Evolutionary conservation across 176 grass and related monocot species (phyloP).

Genomic region (Avena atlantica): DNA sequence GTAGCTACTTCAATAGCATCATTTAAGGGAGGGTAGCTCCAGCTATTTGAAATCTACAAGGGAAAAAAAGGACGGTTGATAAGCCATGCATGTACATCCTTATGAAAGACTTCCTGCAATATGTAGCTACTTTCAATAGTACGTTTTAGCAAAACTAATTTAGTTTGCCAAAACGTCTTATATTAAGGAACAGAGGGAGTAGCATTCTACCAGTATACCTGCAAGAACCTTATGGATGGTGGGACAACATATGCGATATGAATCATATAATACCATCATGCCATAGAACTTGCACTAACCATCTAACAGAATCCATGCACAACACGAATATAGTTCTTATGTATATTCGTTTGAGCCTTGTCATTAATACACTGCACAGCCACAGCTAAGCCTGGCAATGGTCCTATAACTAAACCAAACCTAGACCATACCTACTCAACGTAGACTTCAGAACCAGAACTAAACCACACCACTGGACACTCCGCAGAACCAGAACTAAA

Average conservation of each 20-base stretch:
- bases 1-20: slow-evolving; percentile 75
- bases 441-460: too few relatives aligned
- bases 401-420: too few relatives aligned
- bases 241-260: neutral
- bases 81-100: slow-evolving; percentile 32
- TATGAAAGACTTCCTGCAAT: slow-evolving; percentile 6
- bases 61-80: slow-evolving; percentile 31
- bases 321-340: neutral
- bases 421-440: too few relatives aligned
- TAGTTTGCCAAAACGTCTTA: too few relatives aligned
- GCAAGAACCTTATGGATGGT: slow-evolving; percentile 23
- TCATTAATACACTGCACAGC: too few relatives aligned
- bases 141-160: neutral
- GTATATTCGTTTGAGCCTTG: too few relatives aligned
- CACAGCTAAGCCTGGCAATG: too few relatives aligned
- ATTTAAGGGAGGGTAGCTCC: slow-evolving; percentile 88
- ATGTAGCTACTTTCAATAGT: neutral
- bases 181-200: too few relatives aligned
- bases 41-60: slow-evolving; percentile 82
- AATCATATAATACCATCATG: slow-evolving; percentile 1
- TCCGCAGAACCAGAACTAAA: too few relatives aligned
- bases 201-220: slow-evolving; percentile 4
- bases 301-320: neutral
- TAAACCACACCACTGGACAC: too few relatives aligned
- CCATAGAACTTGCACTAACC: neutral